Conservation (phyloP, 139 green algal species). For the Chlorella vulgaris region DNA sequence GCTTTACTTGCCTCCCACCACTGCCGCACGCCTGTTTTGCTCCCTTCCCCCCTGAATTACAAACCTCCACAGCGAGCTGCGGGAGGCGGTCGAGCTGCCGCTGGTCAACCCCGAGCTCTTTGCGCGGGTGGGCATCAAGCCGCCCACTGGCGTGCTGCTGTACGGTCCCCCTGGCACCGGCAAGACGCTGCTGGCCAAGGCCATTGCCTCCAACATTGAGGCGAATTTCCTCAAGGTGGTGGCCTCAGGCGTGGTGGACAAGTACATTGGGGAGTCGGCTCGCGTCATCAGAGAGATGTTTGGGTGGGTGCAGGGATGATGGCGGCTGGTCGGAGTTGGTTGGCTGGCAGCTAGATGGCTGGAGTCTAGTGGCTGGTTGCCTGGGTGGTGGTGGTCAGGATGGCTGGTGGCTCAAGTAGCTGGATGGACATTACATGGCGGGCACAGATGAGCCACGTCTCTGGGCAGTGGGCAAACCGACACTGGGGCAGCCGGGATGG, state of each 20-base stretch:
- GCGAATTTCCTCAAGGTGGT: constrained; percentile 99
- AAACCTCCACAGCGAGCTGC: constrained; percentile 91
- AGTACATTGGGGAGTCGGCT: constrained; percentile 99
- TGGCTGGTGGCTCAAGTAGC: too few species aligned
- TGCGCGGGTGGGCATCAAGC: constrained; percentile 97
- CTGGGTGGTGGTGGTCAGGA: too few species aligned
- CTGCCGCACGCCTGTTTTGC: too few species aligned
- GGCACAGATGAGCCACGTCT: too few species aligned
- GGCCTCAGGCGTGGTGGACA: constrained; percentile 96
- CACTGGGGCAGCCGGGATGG: too few species aligned
- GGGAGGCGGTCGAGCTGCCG: constrained; percentile 98
- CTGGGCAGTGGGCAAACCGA: too few species aligned
- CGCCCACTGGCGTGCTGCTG: constrained; percentile 93
- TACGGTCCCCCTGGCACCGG: constrained; percentile 84
- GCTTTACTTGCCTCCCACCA: not conserved
- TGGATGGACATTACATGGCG: too few species aligned
- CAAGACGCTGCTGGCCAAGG: constrained; percentile 97
- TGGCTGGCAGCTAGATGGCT: too few species aligned
- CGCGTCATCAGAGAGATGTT: constrained; percentile 99
- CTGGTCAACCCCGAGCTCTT: constrained; percentile 99
- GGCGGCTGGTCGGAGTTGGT: not conserved
- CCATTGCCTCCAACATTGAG: constrained; percentile 94
- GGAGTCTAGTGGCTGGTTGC: too few species aligned
- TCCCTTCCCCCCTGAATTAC: too few species aligned
- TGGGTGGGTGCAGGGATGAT: constrained; percentile 54